Evolutionary conservation across 345 rosid species (phyloP).

Genomic region (Brassica juncea): DNA sequence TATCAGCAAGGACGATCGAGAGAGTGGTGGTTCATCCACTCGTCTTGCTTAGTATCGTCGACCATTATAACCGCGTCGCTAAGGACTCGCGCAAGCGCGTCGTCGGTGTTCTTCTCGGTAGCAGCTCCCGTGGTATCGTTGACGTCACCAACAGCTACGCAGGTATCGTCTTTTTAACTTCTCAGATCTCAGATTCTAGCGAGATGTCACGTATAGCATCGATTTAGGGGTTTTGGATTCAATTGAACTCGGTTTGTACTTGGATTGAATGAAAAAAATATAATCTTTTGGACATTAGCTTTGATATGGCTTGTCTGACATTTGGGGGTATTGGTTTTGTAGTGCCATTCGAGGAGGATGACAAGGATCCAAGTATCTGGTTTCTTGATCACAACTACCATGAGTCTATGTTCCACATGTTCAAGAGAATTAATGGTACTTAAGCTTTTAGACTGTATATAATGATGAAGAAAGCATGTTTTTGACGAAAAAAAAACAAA

Average conservation of each 20-base stretch:
- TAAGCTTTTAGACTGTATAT: background rate
- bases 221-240: conserved; percentile 19
- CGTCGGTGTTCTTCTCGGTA: conserved; percentile 76
- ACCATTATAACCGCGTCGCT: conserved; percentile 92
- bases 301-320: too few relatives aligned
- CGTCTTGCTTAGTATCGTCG: conserved; percentile 93
- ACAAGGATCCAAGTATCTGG: conserved; percentile 82
- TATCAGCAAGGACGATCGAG: conserved; percentile 76
- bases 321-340: conserved; percentile 25
- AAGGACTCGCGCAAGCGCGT: conserved; percentile 90
- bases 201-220: too few relatives aligned
- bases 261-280: too few relatives aligned
- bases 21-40: conserved; percentile 94
- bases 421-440: conserved; percentile 89
- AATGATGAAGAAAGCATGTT: background rate
- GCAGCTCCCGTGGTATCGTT: conserved; percentile 76
- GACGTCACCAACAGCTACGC: conserved; percentile 95
- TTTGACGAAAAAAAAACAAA: background rate
- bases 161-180: conserved; percentile 41
- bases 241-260: background rate
- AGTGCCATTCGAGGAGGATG: conserved; percentile 96
- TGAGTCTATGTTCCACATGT: conserved; percentile 90
- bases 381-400: conserved; percentile 91
- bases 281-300: background rate
- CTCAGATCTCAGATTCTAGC: conserved; percentile 23